A percentile compares a stretch with the other conserved stretches of the same genome.
Conservation (phyloP, 2,329 filamentous ascomycete species). For the Sporothrix brunneoviolacea region DNA sequence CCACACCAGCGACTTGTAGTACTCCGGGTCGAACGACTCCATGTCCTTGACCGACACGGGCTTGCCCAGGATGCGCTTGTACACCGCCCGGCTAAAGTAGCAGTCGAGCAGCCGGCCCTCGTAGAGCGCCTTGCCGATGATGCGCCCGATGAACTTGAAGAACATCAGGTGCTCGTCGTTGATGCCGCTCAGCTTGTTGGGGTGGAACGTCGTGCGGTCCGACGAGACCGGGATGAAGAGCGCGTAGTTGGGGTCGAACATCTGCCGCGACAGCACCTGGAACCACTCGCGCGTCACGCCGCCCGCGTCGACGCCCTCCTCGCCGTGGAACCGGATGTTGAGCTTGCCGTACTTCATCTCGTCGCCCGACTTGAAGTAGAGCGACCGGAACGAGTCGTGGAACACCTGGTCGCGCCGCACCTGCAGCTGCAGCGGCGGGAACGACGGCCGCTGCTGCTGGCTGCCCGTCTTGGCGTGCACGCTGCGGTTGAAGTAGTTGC, state of each 20-base stretch:
- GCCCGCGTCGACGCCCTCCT: slow-evolving; percentile 95
- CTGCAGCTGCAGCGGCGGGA: slow-evolving; percentile 70
- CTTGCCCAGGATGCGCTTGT: slow-evolving; percentile 94
- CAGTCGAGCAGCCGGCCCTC: slow-evolving; percentile 94
- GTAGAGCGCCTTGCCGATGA: slow-evolving; percentile 97
- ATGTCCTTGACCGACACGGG: slow-evolving; percentile 97
- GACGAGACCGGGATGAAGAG: slow-evolving; percentile 95
- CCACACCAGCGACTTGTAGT: slow-evolving; percentile 98
- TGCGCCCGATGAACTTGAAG: slow-evolving; percentile 98
- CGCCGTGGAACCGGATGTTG: slow-evolving; percentile 93
- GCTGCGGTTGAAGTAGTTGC: slow-evolving; percentile 95
- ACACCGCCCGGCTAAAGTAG: slow-evolving; percentile 97
- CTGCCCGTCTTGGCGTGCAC: slow-evolving; percentile 63
- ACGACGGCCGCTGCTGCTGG: slow-evolving; percentile 54
- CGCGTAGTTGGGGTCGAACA: slow-evolving; percentile 98
- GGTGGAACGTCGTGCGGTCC: slow-evolving; percentile 97
- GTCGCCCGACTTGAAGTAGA: slow-evolving; percentile 93
- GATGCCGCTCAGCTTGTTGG: slow-evolving; percentile 87
- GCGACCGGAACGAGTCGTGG: slow-evolving; percentile 95
- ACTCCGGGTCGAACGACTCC: slow-evolving; percentile 96
- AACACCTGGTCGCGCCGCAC: slow-evolving; percentile 94
- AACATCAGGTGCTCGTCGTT: slow-evolving; percentile 95
- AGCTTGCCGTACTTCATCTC: slow-evolving; percentile 99
- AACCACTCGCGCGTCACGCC: slow-evolving; percentile 99
- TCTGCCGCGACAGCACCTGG: slow-evolving; percentile 91